Percentiles rank a stretch among this genome's conserved stretches.
phyloP scores from a whole-genome alignment of 2,329 filamentous ascomycete genomes.

The Ceratocystis huliohia region DNA sequence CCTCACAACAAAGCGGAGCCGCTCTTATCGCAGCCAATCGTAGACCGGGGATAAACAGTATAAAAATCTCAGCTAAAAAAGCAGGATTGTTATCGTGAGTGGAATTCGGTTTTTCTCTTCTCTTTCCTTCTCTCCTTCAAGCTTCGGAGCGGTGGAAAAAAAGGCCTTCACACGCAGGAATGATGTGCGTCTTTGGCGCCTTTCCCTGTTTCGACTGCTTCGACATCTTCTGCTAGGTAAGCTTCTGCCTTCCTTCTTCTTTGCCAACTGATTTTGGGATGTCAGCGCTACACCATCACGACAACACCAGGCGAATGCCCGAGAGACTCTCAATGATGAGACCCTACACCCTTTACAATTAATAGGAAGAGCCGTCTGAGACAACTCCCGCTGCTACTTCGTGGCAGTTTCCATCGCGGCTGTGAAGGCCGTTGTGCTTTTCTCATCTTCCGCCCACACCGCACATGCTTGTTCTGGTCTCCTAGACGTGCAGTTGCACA shows the following conservation, averaged over 20 bases:
- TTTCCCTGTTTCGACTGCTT: not conserved
- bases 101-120: not conserved
- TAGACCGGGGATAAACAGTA: not conserved
- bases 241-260: not conserved
- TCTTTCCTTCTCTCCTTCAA: not conserved
- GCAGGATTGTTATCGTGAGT: not conserved
- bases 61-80: not conserved
- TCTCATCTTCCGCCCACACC: conserved; percentile 20
- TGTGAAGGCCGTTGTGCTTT: conserved; percentile 20
- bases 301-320: not conserved
- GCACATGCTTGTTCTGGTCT: conserved; percentile 7
- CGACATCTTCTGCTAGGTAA: not conserved
- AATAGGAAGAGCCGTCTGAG: conserved; percentile 36
- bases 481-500: conserved; percentile 25
- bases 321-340: conserved; percentile 28
- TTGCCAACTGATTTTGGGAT: not conserved
- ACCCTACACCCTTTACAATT: conserved; percentile 26
- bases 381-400: conserved; percentile 23
- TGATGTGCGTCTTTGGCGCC: not conserved
- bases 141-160: not conserved
- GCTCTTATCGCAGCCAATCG: conserved; percentile 1
- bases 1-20: not conserved
- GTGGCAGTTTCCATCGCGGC: conserved; percentile 22
- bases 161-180: not conserved
- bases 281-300: not conserved